These are phyloP conservation scores for Kluyveromyces sp. DNA, from an alignment of 1,139 yeast species.

Conservation along the genomic window DNA sequence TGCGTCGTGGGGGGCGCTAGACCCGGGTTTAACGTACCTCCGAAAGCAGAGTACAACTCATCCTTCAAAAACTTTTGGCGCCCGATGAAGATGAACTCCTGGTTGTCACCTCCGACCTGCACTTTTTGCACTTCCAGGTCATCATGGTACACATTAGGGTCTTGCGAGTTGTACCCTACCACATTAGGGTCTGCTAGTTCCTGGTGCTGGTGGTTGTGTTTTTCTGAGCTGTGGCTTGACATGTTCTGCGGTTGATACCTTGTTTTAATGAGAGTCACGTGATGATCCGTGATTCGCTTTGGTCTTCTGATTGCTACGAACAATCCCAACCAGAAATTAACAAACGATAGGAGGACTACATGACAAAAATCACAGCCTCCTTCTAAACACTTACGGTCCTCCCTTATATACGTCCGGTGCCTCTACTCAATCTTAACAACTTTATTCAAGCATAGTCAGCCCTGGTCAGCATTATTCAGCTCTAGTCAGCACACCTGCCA, in stretches of 20 bases:
- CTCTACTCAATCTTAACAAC: too few relatives aligned
- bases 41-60: conserved; percentile 50
- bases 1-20: conserved; percentile 40
- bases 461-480: too few relatives aligned
- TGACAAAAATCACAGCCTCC: too few relatives aligned
- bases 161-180: conserved; percentile 6
- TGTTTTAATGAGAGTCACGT: too few relatives aligned
- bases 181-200: neutral
- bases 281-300: too few relatives aligned
- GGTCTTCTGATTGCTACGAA: too few relatives aligned
- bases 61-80: conserved; percentile 57
- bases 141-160: conserved; percentile 5
- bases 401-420: too few relatives aligned
- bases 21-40: conserved; percentile 58
- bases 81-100: conserved; percentile 67
- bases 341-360: too few relatives aligned
- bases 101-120: conserved; percentile 35
- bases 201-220: conserved; percentile 7
- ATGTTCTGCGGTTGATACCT: neutral
- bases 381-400: too few relatives aligned
- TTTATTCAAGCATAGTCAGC: too few relatives aligned
- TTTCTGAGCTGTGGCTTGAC: conserved; percentile 4
- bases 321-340: too few relatives aligned
- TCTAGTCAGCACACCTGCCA: too few relatives aligned
- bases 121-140: conserved; percentile 20